These are phyloP conservation scores for Cercophora scortea DNA, from an alignment of 495 filamentous ascomycete genomes.

Conservation along the genomic window DNA sequence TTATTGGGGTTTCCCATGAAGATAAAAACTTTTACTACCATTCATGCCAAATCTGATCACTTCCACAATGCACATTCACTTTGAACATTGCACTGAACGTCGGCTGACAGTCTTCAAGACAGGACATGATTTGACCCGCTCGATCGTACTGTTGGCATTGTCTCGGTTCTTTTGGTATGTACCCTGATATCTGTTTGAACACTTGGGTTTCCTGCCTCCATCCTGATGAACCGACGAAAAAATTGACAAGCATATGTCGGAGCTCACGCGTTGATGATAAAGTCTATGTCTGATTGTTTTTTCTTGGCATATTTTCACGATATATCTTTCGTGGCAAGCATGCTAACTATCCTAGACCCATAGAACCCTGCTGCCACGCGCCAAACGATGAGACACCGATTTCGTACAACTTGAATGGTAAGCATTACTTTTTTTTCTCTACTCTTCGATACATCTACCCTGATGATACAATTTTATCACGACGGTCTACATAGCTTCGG, in stretches of 20 bases:
- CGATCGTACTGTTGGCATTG: too few species aligned
- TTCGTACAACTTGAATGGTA: neutral
- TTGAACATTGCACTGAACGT: conserved; percentile 2
- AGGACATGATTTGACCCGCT: neutral
- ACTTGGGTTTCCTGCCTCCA: neutral
- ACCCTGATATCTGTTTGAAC: too few species aligned
- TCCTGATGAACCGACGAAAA: conserved; percentile 57
- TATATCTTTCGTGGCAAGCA: neutral
- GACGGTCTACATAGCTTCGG: conserved; percentile 94
- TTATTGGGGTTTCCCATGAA: conserved; percentile 73
- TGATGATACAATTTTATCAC: conserved; percentile 78
- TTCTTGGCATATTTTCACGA: conserved; percentile 6
- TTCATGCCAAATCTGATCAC: conserved; percentile 56
- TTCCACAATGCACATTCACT: conserved; percentile 25
- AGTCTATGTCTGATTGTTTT: conserved; percentile 32
- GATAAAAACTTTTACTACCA: conserved; percentile 64
- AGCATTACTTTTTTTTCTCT: conserved; percentile 6
- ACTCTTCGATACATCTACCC: conserved; percentile 12
- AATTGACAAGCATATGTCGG: conserved; percentile 84
- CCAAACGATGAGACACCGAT: neutral
- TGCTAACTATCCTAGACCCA: conserved; percentile 16
- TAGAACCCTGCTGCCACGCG: neutral
- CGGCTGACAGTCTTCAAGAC: conserved; percentile 9
- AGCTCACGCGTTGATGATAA: conserved; percentile 62
- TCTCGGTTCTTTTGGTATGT: too few species aligned